Evolutionary conservation across 495 filamentous ascomycete species (phyloP).

Genomic region (Hypoxylon trugodes): DNA sequence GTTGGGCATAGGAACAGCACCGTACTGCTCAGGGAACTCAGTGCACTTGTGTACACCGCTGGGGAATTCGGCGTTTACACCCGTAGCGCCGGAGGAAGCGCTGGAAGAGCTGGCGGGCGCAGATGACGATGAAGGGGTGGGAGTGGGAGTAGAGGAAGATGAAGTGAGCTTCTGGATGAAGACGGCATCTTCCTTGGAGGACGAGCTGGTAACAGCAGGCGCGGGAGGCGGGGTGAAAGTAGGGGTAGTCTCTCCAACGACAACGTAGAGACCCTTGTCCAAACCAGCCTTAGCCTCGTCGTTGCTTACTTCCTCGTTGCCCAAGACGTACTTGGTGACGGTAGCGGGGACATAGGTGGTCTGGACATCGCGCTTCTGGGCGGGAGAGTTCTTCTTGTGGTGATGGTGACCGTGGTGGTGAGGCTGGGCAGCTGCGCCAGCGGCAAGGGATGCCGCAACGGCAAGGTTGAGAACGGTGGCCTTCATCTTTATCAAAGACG

Average conservation of each 20-base stretch:
- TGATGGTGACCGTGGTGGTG: conserved; percentile 57
- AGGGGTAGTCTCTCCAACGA: conserved; percentile 58
- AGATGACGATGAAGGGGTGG: conserved; percentile 35
- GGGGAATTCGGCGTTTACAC: conserved; percentile 76
- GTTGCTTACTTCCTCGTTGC: conserved; percentile 61
- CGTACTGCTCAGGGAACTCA: conserved; percentile 83
- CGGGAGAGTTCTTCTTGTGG: conserved; percentile 47
- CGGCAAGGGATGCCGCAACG: conserved; percentile 57
- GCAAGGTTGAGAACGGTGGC: conserved; percentile 51
- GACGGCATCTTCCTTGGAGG: conserved; percentile 41
- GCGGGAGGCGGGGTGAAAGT: conserved; percentile 51
- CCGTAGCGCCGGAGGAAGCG: conserved; percentile 51
- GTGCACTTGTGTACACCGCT: conserved; percentile 75
- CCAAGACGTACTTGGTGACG: conserved; percentile 66
- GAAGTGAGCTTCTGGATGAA: conserved; percentile 45
- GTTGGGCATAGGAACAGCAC: conserved; percentile 76
- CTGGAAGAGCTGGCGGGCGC: conserved; percentile 32
- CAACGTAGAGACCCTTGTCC: conserved; percentile 59
- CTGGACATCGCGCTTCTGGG: conserved; percentile 55
- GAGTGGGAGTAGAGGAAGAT: conserved; percentile 21
- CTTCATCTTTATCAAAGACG: conserved; percentile 55
- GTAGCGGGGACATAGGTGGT: conserved; percentile 58
- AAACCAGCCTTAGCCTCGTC: conserved; percentile 70
- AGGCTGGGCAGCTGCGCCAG: conserved; percentile 54
- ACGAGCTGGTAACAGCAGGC: conserved; percentile 41